These are phyloP conservation scores for Corymbia maculata DNA, from an alignment of 345 rosid species.

Conservation along the genomic window DNA sequence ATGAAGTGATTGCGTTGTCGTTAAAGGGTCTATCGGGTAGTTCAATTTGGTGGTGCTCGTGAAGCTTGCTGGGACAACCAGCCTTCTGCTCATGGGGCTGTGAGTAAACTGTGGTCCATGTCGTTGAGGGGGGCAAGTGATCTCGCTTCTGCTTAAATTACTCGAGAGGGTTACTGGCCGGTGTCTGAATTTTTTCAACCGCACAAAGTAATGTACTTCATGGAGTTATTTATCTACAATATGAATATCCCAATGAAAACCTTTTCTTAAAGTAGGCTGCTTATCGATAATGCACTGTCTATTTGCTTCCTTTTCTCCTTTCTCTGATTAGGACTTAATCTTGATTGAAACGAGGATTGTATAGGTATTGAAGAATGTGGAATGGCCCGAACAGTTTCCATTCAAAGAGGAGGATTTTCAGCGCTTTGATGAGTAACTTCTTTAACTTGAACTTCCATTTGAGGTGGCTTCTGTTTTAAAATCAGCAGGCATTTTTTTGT, in stretches of 20 bases:
- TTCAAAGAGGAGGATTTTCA: slow-evolving; percentile 87
- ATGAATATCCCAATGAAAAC: not conserved
- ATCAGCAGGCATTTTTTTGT: not conserved
- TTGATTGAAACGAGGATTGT: not conserved
- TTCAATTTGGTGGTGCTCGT: not conserved
- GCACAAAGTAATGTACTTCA: not conserved
- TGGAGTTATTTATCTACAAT: not conserved
- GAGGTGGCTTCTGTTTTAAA: not conserved
- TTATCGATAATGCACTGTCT: not conserved
- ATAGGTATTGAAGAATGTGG: slow-evolving; percentile 64
- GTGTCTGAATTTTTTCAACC: not conserved
- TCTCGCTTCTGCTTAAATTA: not conserved
- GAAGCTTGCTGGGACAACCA: not conserved
- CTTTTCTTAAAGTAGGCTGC: not conserved
- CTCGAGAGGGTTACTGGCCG: not conserved
- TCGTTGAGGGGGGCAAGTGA: not conserved
- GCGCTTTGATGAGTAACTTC: slow-evolving; percentile 72
- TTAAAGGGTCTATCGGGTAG: not conserved
- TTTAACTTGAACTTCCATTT: not conserved
- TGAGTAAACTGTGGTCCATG: not conserved
- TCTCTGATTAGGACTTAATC: not conserved
- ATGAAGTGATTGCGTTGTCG: not conserved
- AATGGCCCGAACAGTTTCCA: slow-evolving; percentile 85
- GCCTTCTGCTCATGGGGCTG: not conserved
- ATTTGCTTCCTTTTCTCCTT: not conserved